Base-by-base conservation (phyloP, 176 grass and related monocot species). In the Avena atlantica region DNA sequence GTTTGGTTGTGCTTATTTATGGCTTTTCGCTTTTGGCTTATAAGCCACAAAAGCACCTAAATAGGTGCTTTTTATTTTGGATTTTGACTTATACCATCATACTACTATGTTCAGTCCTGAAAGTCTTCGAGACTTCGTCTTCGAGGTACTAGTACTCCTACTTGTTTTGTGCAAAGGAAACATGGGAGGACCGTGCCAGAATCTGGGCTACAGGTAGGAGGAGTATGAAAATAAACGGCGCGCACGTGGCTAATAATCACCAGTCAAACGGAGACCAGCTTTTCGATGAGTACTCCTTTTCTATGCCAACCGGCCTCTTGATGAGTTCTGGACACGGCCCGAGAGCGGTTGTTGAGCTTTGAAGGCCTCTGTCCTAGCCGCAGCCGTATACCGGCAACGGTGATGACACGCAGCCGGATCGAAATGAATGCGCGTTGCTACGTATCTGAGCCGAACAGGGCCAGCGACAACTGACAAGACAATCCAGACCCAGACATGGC, bases 381-480 rank as follows among this genome's bases (percentile, higher is more conserved):
- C 5, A n/a, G 15, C 34, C 16, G 37, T 68, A 36, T 68, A 71
- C 9, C 40, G 70, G 20, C 5, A 76, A 76, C 23, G 29, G 23
- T 24, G 71, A 74, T 25, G 71, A 23, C 45, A 10, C 48, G 48
- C 74, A 34, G 31, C 49, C 29, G 49, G 4, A 6, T 52, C 72
- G 72, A 76, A 76, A 76, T 76, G 48, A 76, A 76, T 76, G 70
- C 69, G 47, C 6, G 7, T 20, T 48, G 40, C 68, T 20, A 19
- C 40, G 44, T 25, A 51, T 3, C 72, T 16, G 72, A 76, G 29
- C 23, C 1, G 21, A 76, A 76, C 48, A 76, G 73, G 8, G 9
- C 49, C 74, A 5, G 14, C 48, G 8, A 27, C 14, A 23, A 55
- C 49, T 31, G 74, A 76, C 74, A 52, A 6, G 49, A 76, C 74